Evolutionary conservation across 1,139 yeast genomes (phyloP), one percentile per base, ranked within the genome.

Genomic region (Candida albicans): DNA sequence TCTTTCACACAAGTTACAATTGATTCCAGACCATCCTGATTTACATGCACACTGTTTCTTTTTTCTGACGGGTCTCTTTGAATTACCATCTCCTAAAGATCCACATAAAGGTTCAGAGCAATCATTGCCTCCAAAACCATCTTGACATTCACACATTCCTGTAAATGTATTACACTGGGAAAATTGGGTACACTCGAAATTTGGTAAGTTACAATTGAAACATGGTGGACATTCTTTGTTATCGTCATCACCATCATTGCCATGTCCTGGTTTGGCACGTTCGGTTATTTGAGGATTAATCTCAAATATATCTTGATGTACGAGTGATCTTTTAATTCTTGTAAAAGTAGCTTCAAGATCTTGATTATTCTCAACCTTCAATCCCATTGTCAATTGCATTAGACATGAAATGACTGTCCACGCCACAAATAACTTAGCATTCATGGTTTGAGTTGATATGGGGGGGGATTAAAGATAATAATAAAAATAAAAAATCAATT

Each of bases 31-130:
- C 99, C 99, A 93, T 3, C 99, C 99, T 1, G 75, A 73, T 39
- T 78, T 77, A 67, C 99, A 93, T 0, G 70, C 69, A 64, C 99
- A 93, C 0, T 66, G 58, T 1, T 62, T 64, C 24, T 71, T 74
- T 30, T 77, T 76, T 28, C 84, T 58, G 1, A 87, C 84, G 1
- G 78, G 78, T 48, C 98, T 75, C 43, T 84, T 77, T 25, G 60
- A 59, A 50, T 83, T 82, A 26, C 85, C 87, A 47, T 80, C 81
- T 0, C 82, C 67, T 26, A 90, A 69, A 0, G 88, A 77, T 1
- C 98, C 99, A 70, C 99, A 93, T 32, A 89, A 74, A 0, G 99
- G 96, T 54, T 79, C 79, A 1, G 91, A 77, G 64, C 99, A 93
- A 60, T 93, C 97, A 55, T 82, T 82, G 8, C 98, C 97, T 4